These are phyloP conservation scores for Monosporozyma servazzii DNA, from an alignment of 805 yeast genomes.

Conservation along the genomic window DNA sequence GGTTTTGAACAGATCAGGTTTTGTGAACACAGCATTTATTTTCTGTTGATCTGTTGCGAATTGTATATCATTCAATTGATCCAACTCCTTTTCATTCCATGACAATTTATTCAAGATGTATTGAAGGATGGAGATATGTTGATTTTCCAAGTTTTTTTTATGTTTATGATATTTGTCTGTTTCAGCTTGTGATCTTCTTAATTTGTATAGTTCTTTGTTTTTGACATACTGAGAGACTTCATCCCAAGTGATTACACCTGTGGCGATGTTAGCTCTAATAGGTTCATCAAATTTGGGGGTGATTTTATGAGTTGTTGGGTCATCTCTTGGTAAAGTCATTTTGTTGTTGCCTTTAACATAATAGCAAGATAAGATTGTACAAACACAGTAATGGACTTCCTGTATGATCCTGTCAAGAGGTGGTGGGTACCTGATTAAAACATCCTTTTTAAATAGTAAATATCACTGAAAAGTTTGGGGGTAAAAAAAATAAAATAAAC, in stretches of 20 bases:
- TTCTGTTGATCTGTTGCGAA: conserved; percentile 18
- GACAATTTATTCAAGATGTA: conserved; percentile 40
- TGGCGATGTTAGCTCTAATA: conserved; percentile 1
- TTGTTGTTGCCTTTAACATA: background rate
- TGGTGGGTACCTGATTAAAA: too few relatives aligned
- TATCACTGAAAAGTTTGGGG: too few relatives aligned
- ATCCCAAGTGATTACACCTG: conserved; percentile 35
- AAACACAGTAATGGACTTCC: too few relatives aligned
- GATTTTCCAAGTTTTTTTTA: conserved; percentile 32
- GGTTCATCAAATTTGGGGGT: conserved; percentile 2
- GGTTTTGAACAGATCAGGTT: conserved; percentile 32
- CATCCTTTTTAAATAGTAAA: too few relatives aligned
- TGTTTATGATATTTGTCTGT: conserved; percentile 39
- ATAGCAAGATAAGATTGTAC: too few relatives aligned
- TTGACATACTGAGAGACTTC: conserved; percentile 33
- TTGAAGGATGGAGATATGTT: conserved; percentile 37
- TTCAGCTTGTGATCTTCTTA: conserved; percentile 40
- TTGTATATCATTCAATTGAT: conserved; percentile 8
- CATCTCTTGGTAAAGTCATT: background rate
- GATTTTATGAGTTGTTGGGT: background rate
- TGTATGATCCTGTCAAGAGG: too few relatives aligned
- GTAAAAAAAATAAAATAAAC: too few relatives aligned
- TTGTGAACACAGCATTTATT: conserved; percentile 18
- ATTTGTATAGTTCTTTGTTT: conserved; percentile 36
- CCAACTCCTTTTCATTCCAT: conserved; percentile 38